These are phyloP conservation scores for Akanthomyces muscarius DNA, from an alignment of 2,329 filamentous ascomycete species.

Conservation along the genomic window DNA sequence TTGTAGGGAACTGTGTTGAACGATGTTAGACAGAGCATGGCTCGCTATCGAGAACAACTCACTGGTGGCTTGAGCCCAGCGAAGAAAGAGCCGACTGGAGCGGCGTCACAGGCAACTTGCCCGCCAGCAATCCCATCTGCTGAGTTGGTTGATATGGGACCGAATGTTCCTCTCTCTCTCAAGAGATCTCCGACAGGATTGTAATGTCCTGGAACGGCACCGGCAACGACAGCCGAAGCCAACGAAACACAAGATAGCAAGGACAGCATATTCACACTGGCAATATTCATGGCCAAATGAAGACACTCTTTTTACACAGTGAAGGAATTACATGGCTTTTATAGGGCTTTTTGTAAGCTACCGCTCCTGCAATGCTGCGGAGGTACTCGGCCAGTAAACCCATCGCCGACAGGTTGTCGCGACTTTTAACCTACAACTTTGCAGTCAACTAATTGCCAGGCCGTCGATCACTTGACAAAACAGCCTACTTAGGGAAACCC, in stretches of 20 bases:
- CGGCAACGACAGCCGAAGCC: background rate
- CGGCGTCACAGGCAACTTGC: constrained; percentile 17
- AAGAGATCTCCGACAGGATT: background rate
- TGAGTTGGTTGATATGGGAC: constrained; percentile 22
- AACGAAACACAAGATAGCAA: background rate
- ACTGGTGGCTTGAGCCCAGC: constrained; percentile 24
- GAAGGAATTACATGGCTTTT: too few relatives aligned
- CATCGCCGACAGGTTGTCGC: background rate
- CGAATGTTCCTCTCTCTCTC: constrained; percentile 18
- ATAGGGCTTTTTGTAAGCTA: background rate
- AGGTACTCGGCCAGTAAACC: background rate
- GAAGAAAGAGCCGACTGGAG: constrained; percentile 23
- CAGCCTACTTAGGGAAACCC: too few relatives aligned
- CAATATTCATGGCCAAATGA: background rate
- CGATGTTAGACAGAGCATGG: too few relatives aligned
- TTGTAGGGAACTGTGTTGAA: constrained; percentile 22
- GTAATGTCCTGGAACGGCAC: background rate
- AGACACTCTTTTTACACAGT: background rate
- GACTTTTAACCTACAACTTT: background rate
- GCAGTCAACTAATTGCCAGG: background rate
- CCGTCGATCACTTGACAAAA: background rate
- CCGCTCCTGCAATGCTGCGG: background rate
- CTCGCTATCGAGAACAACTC: background rate
- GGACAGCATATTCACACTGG: background rate
- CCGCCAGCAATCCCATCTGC: constrained; percentile 22